A percentile compares a stretch with the other conserved stretches of the same genome.
phyloP scores from a whole-genome alignment of 345 rosid species.

The Pistacia atlantica region DNA sequence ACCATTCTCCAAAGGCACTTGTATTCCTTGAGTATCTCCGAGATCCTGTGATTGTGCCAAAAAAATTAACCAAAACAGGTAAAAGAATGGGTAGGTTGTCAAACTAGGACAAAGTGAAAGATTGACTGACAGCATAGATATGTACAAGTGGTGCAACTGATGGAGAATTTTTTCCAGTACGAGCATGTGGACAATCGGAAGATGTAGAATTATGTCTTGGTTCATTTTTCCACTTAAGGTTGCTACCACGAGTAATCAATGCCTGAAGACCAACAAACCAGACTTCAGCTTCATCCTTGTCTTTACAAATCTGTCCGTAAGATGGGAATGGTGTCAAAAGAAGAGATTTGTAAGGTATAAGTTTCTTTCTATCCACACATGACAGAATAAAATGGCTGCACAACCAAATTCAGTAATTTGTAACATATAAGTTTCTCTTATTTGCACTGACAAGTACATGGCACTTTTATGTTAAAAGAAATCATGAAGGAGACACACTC shows the following conservation, averaged over 20 bases:
- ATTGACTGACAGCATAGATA: conserved; percentile 23
- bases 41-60: conserved; percentile 45
- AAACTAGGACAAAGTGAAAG: conserved; percentile 14
- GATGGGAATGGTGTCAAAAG: conserved; percentile 10
- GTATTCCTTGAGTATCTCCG: conserved; percentile 49
- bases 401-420: neutral
- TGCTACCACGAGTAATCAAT: conserved; percentile 46
- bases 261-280: conserved; percentile 90
- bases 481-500: conserved; percentile 28
- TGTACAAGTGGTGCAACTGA: conserved; percentile 55
- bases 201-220: conserved; percentile 46
- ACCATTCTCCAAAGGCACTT: conserved; percentile 41
- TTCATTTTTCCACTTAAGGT: conserved; percentile 56
- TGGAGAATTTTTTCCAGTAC: conserved; percentile 46
- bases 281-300: conserved; percentile 96
- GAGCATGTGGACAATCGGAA: conserved; percentile 50
- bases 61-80: neutral
- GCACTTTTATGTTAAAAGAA: conserved; percentile 1
- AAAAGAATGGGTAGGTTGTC: neutral
- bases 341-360: conserved; percentile 10
- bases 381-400: neutral
- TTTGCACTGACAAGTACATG: neutral
- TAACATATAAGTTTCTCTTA: neutral
- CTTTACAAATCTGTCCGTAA: conserved; percentile 81
- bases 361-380: neutral